A percentile compares a stretch with the other conserved stretches of the same genome.
phyloP scores from a whole-genome alignment of 768 basidiomycete species.

The Leccinum olivaceopallidum region DNA sequence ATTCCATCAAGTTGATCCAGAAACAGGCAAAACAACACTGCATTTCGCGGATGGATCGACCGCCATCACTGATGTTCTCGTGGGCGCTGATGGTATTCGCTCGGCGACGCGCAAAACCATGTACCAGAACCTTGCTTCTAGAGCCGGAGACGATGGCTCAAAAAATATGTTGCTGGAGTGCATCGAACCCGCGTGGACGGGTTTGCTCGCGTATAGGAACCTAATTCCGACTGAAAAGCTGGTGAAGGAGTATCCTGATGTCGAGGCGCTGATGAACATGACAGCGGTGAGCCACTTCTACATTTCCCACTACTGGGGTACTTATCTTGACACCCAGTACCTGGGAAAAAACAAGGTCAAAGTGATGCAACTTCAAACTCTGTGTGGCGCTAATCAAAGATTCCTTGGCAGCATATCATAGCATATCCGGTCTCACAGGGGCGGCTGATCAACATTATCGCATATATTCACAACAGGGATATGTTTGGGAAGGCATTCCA shows the following conservation, averaged over 20 bases:
- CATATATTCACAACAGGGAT: conserved; percentile 27
- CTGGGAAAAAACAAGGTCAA: conserved; percentile 24
- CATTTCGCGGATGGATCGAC: conserved; percentile 40
- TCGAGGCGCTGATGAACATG: conserved; percentile 26
- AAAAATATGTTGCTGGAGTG: conserved; percentile 17
- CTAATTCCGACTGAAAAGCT: conserved; percentile 34
- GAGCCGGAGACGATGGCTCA: conserved; percentile 1
- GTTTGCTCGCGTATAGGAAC: conserved; percentile 39
- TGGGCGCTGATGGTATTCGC: conserved; percentile 46
- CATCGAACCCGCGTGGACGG: conserved; percentile 40
- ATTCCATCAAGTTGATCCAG: conserved; percentile 28
- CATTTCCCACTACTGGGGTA: neutral
- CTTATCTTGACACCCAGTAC: conserved; percentile 18
- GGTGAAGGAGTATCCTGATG: conserved; percentile 33
- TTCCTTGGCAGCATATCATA: conserved; percentile 38
- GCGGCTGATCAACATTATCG: conserved; percentile 36
- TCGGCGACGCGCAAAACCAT: conserved; percentile 35
- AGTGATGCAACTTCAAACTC: neutral
- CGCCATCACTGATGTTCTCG: conserved; percentile 39
- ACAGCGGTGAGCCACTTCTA: conserved; percentile 15
- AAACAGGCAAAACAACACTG: conserved; percentile 28
- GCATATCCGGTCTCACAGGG: conserved; percentile 41
- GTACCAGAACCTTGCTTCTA: conserved; percentile 20
- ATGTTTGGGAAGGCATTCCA: conserved; percentile 34
- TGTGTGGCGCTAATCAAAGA: neutral